Evolutionary conservation across 1,284 basidiomycete genomes (phyloP).

Genomic region (Meira miltonrushii): DNA sequence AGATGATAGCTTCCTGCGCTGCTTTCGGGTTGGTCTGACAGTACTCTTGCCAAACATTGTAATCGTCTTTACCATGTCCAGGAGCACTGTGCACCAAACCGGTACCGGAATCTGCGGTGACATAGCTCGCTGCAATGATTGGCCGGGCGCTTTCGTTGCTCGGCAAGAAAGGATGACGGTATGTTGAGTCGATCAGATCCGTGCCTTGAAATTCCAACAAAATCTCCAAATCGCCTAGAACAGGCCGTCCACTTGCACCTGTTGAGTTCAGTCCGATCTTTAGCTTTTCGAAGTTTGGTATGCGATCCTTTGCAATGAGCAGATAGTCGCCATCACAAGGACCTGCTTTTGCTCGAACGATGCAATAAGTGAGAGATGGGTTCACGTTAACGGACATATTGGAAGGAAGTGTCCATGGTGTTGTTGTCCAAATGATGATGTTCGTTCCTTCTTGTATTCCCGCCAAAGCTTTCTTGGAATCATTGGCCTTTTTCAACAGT

Average conservation of each 20-base stretch:
- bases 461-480: neutral
- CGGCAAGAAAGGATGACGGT: conserved; percentile 64
- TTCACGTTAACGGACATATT: conserved; percentile 92
- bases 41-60: conserved; percentile 54
- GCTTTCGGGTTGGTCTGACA: conserved; percentile 19
- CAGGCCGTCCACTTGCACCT: neutral
- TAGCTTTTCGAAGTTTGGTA: conserved; percentile 51
- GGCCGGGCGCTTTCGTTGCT: conserved; percentile 54
- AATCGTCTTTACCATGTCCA: conserved; percentile 91
- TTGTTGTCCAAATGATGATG: conserved; percentile 94
- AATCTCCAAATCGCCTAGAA: conserved; percentile 25
- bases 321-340: conserved; percentile 33
- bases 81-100: conserved; percentile 94
- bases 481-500: neutral
- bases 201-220: conserved; percentile 24
- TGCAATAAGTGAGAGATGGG: conserved; percentile 66
- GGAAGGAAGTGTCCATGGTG: conserved; percentile 91
- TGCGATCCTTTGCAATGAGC: conserved; percentile 69
- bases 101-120: conserved; percentile 83
- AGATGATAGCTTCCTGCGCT: conserved; percentile 24
- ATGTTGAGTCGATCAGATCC: conserved; percentile 62
- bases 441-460: conserved; percentile 53
- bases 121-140: conserved; percentile 61
- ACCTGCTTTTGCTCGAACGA: conserved; percentile 55
- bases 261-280: conserved; percentile 11